Conservation (phyloP, 1,284 basidiomycete species). For the Sporisorium iseilematis-ciliati region DNA sequence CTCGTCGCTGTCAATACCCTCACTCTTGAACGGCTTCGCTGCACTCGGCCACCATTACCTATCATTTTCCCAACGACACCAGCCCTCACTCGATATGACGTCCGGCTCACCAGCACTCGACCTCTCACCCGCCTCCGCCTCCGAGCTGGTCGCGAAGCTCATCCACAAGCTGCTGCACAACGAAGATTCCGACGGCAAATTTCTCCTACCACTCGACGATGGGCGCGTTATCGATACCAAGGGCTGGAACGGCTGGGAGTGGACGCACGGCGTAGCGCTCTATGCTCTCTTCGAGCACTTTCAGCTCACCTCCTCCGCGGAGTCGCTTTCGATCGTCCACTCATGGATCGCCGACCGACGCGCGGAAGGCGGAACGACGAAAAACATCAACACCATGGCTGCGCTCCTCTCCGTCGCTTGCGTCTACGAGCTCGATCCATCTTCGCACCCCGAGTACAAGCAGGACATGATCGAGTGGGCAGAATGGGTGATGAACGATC, state of each 20-base stretch:
- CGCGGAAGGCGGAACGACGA: slow-evolving; percentile 74
- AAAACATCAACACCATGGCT: slow-evolving; percentile 80
- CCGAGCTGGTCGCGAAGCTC: slow-evolving; percentile 31
- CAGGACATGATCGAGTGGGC: slow-evolving; percentile 76
- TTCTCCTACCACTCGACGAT: slow-evolving; percentile 74
- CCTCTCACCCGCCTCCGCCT: slow-evolving; percentile 21
- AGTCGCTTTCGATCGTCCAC: slow-evolving; percentile 73
- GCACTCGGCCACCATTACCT: not conserved
- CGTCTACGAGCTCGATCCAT: slow-evolving; percentile 72
- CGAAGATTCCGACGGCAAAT: slow-evolving; percentile 76
- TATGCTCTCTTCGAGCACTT: slow-evolving; percentile 70
- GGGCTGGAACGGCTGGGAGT: slow-evolving; percentile 79
- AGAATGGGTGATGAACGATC: slow-evolving; percentile 77
- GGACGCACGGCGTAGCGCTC: slow-evolving; percentile 74
- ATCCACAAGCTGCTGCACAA: slow-evolving; percentile 71
- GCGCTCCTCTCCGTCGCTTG: slow-evolving; percentile 76
- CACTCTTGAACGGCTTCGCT: too few relatives aligned
- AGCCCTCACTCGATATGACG: slow-evolving; percentile 2
- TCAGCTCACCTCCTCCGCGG: slow-evolving; percentile 72
- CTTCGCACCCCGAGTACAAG: slow-evolving; percentile 67
- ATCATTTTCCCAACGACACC: not conserved
- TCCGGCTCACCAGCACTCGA: slow-evolving; percentile 4
- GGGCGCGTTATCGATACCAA: slow-evolving; percentile 78
- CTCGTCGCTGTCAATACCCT: not conserved
- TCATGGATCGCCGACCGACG: slow-evolving; percentile 76